Base-by-base conservation (phyloP, 1,139 yeast species). In the Pichia sp. region DNA sequence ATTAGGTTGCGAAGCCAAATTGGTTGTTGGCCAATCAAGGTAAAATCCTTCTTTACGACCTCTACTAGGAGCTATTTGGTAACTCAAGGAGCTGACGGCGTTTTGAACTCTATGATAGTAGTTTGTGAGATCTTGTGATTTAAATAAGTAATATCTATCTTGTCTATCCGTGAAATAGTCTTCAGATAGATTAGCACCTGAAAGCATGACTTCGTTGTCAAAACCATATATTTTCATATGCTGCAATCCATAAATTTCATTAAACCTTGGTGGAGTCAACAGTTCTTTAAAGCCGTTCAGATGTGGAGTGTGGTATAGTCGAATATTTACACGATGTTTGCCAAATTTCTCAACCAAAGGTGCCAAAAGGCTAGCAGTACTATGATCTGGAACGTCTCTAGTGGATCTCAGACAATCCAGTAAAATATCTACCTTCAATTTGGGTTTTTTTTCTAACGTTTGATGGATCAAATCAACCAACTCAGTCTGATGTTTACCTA, bases 201-300 rank as follows among this genome's bases (percentile, higher is more conserved):
- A 78, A 40, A 94, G 70, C 26, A 94, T 75, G 43, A 92, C 79
- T 59, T 88, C 96, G 56, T 88, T 80, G 62, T 92, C 99, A 58
- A 88, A 81, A 2, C 98, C 98, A 60, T 92, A 92, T 37, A 94
- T 73, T 63, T 92, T 92, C 98, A 92, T 94, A 61, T 92, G 99
- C 64, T 92, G 99, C 44, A 92, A 71, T 0, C 99, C 99, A 66
- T 75, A 76, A 6, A 95, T 92, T 66, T 92, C 99, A 61, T 90
- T 88, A 51, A 90, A 72, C 51, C 98, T 72, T 48, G 76, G 82
- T 0, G 99, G 98, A 4, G 88, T 72, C 42, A 85, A 46, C 26
- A 67, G 57, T 57, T 81, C 79, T 47, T 77, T 73, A 48, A 85
- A 59, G 0, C 95, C 95, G 40, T 75, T 68, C 53, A 86, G 72